phyloP scores from a whole-genome alignment of 768 basidiomycete genomes.

The Lyophyllum atratum region DNA sequence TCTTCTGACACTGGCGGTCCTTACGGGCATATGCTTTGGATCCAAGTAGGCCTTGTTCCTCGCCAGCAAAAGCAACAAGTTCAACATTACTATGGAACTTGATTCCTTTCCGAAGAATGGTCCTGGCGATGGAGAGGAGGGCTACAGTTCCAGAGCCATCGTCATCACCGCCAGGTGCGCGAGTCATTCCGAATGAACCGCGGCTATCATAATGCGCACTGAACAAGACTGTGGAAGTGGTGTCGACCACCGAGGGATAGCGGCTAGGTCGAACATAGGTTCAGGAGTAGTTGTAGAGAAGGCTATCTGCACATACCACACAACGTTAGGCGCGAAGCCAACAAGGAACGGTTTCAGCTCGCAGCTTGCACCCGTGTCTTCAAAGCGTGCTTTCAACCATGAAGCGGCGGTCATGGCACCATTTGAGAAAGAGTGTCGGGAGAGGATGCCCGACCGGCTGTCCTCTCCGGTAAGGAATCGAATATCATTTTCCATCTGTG shows the following conservation, averaged over 20 bases:
- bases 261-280: conserved; percentile 40
- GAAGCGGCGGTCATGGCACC: conserved; percentile 67
- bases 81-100: conserved; percentile 78
- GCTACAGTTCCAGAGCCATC: conserved; percentile 64
- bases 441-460: conserved; percentile 65
- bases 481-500: conserved; percentile 69
- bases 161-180: conserved; percentile 59
- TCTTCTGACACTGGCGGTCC: conserved; percentile 29
- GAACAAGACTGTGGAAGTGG: conserved; percentile 68
- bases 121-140: conserved; percentile 78
- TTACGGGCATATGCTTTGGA: conserved; percentile 78
- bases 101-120: conserved; percentile 66
- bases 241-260: conserved; percentile 55
- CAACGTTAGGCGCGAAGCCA: conserved; percentile 85
- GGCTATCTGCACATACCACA: conserved; percentile 59
- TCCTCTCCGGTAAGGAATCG: conserved; percentile 87
- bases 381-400: conserved; percentile 76
- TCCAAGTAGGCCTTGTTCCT: conserved; percentile 88
- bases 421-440: conserved; percentile 79
- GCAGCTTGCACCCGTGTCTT: conserved; percentile 76
- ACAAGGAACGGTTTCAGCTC: conserved; percentile 61
- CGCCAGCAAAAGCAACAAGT: conserved; percentile 84
- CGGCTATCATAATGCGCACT: conserved; percentile 92
- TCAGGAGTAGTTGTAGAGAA: neutral
- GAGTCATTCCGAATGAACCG: conserved; percentile 78